A percentile compares a stretch with the other conserved stretches of the same genome.
These are phyloP conservation scores for Amoebophrya sp. DNA, from an alignment of 169 alveolate species.

Conservation along the genomic window DNA sequence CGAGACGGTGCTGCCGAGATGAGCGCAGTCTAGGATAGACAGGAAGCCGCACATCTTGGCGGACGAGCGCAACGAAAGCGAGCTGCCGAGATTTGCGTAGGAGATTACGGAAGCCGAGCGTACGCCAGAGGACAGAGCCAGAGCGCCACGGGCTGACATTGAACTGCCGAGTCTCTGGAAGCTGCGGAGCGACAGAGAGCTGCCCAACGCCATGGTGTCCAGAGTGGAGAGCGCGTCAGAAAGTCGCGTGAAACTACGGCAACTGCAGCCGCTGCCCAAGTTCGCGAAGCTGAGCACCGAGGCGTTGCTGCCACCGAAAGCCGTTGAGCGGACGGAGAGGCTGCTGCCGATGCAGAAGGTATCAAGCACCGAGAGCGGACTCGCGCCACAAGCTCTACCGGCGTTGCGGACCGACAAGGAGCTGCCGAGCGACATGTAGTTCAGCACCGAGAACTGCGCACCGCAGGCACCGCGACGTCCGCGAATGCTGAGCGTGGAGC, in stretches of 20 bases:
- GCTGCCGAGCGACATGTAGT: constrained; percentile 2
- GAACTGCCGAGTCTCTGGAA: neutral
- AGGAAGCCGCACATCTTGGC: neutral
- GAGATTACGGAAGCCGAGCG: neutral
- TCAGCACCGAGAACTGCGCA: neutral
- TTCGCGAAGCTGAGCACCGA: neutral
- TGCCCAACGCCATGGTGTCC: neutral
- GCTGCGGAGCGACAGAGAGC: neutral
- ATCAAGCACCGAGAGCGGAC: neutral
- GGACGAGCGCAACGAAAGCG: neutral
- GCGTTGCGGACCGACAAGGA: neutral
- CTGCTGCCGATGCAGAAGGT: neutral
- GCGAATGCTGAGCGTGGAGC: constrained; percentile 6
- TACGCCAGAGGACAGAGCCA: neutral
- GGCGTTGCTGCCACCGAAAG: neutral
- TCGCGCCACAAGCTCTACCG: neutral
- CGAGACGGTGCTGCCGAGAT: neutral
- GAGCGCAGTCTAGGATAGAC: neutral
- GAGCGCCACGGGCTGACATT: neutral
- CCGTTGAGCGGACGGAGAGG: neutral
- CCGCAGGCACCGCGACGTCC: neutral
- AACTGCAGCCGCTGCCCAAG: constrained; percentile 26
- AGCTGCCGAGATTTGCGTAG: neutral
- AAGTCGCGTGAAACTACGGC: neutral
- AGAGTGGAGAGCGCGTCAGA: neutral